phyloP scores from a whole-genome alignment of 495 filamentous ascomycete species.

The Penicillium steckii region DNA sequence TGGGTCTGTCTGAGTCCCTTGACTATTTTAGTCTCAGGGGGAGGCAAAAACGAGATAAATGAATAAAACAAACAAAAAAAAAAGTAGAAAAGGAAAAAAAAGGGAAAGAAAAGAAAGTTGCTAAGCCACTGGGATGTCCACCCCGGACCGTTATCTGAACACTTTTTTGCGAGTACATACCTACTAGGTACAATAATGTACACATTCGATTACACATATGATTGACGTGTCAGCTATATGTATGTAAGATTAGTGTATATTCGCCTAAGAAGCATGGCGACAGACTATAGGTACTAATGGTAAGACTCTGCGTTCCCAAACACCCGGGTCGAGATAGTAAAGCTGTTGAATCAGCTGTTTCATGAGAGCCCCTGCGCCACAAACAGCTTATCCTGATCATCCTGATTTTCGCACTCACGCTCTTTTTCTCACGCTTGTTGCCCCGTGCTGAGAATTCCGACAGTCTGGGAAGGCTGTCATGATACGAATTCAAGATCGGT shows the following conservation, averaged over 20 bases:
- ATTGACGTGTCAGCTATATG: neutral
- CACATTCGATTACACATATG: neutral
- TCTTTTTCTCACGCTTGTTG: neutral
- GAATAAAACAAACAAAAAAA: neutral
- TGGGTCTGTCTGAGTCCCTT: slow-evolving; percentile 14
- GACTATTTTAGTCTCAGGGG: neutral
- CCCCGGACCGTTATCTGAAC: neutral
- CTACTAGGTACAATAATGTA: too few species aligned
- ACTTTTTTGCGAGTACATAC: neutral
- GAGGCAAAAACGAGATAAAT: neutral
- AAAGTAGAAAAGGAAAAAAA: neutral
- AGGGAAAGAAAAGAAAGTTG: neutral
- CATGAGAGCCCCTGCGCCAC: slow-evolving; percentile 12
- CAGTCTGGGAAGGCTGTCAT: slow-evolving; percentile 6
- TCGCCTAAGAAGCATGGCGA: too few species aligned
- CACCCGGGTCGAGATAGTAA: neutral
- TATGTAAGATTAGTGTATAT: too few species aligned
- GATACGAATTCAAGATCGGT: slow-evolving; percentile 9
- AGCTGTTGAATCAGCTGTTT: slow-evolving; percentile 9
- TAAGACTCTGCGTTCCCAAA: neutral
- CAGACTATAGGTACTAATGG: too few species aligned
- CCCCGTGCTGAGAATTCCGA: slow-evolving; percentile 6
- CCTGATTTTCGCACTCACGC: too few species aligned
- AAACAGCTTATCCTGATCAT: slow-evolving; percentile 12
- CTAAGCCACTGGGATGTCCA: neutral